phyloP scores from a whole-genome alignment of 1,139 yeast genomes.

The Lizanozyma gosingica region DNA sequence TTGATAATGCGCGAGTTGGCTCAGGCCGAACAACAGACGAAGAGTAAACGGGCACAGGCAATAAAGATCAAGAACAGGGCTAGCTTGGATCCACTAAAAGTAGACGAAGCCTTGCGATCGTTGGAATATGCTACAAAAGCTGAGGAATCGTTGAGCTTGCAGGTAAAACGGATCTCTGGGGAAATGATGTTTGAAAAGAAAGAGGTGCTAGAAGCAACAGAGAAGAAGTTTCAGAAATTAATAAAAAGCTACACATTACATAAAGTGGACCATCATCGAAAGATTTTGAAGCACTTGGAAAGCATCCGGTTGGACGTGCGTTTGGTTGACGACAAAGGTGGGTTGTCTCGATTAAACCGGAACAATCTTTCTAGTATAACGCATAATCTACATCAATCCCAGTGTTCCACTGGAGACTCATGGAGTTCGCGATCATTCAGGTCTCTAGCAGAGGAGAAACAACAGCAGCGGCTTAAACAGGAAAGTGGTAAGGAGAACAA shows the following conservation, averaged over 20 bases:
- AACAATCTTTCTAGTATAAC: constrained; percentile 45
- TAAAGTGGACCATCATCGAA: constrained; percentile 80
- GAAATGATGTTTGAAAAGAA: constrained; percentile 74
- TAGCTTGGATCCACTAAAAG: constrained; percentile 76
- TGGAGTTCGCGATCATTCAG: constrained; percentile 60
- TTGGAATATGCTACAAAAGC: constrained; percentile 73
- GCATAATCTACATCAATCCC: constrained; percentile 42
- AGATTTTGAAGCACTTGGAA: constrained; percentile 69
- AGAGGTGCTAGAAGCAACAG: constrained; percentile 48
- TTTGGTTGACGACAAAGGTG: constrained; percentile 70
- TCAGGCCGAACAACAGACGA: constrained; percentile 71
- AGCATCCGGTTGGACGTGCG: constrained; percentile 66
- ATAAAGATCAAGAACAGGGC: constrained; percentile 66
- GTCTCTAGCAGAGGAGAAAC: constrained; percentile 15
- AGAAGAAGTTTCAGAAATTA: constrained; percentile 42
- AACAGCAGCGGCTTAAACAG: background rate
- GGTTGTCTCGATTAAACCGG: constrained; percentile 76
- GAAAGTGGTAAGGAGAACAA: background rate
- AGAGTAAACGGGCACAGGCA: constrained; percentile 63
- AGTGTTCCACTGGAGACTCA: constrained; percentile 46
- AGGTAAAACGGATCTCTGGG: constrained; percentile 73
- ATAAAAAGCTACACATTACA: constrained; percentile 57
- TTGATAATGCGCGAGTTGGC: constrained; percentile 80
- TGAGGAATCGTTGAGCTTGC: constrained; percentile 66
- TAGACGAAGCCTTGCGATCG: constrained; percentile 79